A percentile compares a stretch with the other conserved stretches of the same genome.
Conservation (phyloP, 2,329 filamentous ascomycete species). For the Apiospora arundinis region DNA sequence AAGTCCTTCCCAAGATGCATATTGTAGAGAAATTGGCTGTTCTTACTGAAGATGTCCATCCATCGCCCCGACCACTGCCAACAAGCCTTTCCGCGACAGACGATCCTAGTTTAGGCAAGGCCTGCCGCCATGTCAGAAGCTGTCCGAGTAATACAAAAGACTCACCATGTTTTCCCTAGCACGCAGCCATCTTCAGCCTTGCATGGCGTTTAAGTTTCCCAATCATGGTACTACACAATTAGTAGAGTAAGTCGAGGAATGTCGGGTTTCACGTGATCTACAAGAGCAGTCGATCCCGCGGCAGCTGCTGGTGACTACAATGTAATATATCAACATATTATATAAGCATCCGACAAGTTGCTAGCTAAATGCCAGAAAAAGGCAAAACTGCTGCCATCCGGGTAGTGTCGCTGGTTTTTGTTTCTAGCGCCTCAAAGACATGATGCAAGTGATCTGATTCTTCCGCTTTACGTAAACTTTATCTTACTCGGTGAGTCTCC, state of each 20-base stretch:
- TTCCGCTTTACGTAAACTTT: slow-evolving; percentile 3
- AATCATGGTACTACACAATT: not conserved
- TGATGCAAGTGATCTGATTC: slow-evolving; percentile 8
- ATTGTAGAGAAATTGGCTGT: not conserved
- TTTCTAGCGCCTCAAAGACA: not conserved
- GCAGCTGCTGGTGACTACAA: not conserved
- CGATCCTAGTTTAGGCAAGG: slow-evolving; percentile 4
- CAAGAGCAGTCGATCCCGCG: not conserved
- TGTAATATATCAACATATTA: not conserved
- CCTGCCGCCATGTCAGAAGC: slow-evolving; percentile 10
- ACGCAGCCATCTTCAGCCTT: slow-evolving; percentile 12
- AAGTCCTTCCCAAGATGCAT: not conserved
- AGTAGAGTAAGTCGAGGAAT: not conserved
- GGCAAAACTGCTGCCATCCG: slow-evolving; percentile 8
- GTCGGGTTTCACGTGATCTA: not conserved
- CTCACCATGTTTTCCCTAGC: slow-evolving; percentile 3
- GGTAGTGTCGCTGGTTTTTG: not conserved
- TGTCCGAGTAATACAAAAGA: slow-evolving; percentile 10
- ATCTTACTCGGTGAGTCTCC: slow-evolving; percentile 10
- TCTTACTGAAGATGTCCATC: not conserved
- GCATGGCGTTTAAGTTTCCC: slow-evolving; percentile 2
- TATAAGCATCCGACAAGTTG: not conserved
- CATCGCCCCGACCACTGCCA: not conserved
- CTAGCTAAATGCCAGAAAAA: not conserved
- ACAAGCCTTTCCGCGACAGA: not conserved